Conservation (phyloP, 2,329 filamentous ascomycete genomes). For the Penicillium sp. region DNA sequence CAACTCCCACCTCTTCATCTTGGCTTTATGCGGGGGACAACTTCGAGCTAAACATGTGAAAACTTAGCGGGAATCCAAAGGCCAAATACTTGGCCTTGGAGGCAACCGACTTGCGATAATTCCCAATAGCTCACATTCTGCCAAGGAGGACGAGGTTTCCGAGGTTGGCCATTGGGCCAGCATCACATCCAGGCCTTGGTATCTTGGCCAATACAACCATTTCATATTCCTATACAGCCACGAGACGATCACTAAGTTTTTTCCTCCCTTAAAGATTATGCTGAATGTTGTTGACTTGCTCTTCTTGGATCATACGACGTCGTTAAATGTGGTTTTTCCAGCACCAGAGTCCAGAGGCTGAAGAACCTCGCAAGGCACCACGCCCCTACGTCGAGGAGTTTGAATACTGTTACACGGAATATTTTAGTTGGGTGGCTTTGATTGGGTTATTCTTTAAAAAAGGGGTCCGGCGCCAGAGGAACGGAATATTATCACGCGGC, state of each 20-base stretch:
- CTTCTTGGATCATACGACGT: neutral
- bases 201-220: neutral
- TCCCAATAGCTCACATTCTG: neutral
- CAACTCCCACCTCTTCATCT: constrained; percentile 3
- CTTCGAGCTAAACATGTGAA: neutral
- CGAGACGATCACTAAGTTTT: neutral
- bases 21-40: constrained; percentile 6
- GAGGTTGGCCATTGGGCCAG: neutral
- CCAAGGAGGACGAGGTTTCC: neutral
- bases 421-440: neutral
- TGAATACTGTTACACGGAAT: neutral
- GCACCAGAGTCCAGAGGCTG: neutral
- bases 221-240: neutral
- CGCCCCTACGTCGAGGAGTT: neutral
- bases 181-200: neutral
- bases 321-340: neutral
- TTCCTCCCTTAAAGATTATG: neutral
- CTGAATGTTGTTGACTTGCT: neutral
- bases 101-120: neutral
- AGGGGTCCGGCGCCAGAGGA: too few species aligned
- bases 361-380: neutral
- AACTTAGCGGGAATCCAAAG: neutral
- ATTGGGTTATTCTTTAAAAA: neutral
- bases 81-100: neutral
- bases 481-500: neutral